A percentile compares a stretch with the other conserved stretches of the same genome.
phyloP scores from a whole-genome alignment of 2,329 filamentous ascomycete genomes.

The Domatiomyces catenatus region DNA sequence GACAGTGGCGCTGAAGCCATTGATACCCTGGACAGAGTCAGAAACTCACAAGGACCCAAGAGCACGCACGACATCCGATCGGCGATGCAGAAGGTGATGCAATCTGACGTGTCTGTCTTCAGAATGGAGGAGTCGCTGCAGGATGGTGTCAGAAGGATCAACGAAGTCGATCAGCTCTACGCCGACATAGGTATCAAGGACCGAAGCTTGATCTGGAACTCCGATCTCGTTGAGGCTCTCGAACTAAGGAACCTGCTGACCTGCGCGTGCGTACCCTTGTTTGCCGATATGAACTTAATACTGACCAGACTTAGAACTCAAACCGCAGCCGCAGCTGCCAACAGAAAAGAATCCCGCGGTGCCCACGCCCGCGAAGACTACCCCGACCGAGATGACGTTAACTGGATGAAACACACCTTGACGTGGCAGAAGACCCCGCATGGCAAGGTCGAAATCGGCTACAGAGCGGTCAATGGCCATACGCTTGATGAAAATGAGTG shows the following conservation, averaged over 20 bases:
- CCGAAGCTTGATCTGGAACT: slow-evolving; percentile 99
- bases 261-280: slow-evolving; percentile 58
- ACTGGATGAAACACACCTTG: slow-evolving; percentile 99
- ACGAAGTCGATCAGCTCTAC: slow-evolving; percentile 66
- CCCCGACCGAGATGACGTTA: slow-evolving; percentile 84
- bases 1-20: slow-evolving; percentile 71
- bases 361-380: slow-evolving; percentile 94
- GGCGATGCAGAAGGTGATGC: slow-evolving; percentile 97
- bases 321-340: slow-evolving; percentile 78
- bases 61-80: slow-evolving; percentile 75
- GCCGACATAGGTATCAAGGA: slow-evolving; percentile 85
- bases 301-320: slow-evolving; percentile 32
- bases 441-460: slow-evolving; percentile 68
- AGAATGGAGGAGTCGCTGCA: slow-evolving; percentile 85
- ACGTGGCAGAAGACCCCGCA: slow-evolving; percentile 91
- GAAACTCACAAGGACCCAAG: slow-evolving; percentile 71
- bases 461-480: slow-evolving; percentile 65
- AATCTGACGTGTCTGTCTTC: slow-evolving; percentile 94
- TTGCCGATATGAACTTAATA: not conserved
- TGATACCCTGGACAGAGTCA: slow-evolving; percentile 66
- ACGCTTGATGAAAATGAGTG: slow-evolving; percentile 94
- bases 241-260: slow-evolving; percentile 91
- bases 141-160: slow-evolving; percentile 80
- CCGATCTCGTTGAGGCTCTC: slow-evolving; percentile 86
- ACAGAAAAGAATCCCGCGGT: slow-evolving; percentile 92